Conservation (phyloP, 1,284 basidiomycete species). For the Marasmius fiardii region DNA sequence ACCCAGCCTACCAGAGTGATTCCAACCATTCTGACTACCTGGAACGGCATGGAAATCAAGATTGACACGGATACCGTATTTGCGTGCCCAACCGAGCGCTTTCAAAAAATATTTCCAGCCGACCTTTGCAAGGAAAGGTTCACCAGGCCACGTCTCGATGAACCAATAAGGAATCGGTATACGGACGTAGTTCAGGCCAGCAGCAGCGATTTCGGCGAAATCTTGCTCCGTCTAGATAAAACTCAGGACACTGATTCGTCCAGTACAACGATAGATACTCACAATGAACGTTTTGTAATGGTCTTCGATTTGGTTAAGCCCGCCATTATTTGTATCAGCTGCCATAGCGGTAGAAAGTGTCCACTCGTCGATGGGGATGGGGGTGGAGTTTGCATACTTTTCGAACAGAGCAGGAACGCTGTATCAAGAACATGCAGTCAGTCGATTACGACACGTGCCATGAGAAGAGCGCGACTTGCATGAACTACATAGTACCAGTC, state of each 20-base stretch:
- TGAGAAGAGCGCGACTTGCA: constrained; percentile 35
- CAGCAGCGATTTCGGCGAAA: constrained; percentile 88
- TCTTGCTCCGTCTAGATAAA: constrained; percentile 85
- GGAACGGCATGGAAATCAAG: constrained; percentile 83
- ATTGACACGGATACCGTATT: constrained; percentile 93
- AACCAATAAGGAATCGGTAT: constrained; percentile 89
- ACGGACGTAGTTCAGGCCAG: constrained; percentile 87
- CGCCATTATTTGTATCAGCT: constrained; percentile 57
- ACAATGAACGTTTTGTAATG: constrained; percentile 92
- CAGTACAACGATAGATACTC: constrained; percentile 25
- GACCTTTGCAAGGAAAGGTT: constrained; percentile 76
- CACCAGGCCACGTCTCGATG: constrained; percentile 72
- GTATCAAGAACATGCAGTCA: constrained; percentile 12
- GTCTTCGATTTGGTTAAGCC: constrained; percentile 67
- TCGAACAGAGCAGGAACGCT: constrained; percentile 82
- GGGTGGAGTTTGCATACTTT: constrained; percentile 54
- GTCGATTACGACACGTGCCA: neutral
- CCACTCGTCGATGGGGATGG: constrained; percentile 79
- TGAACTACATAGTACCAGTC: constrained; percentile 40
- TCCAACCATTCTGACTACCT: constrained; percentile 82
- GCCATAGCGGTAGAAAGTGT: constrained; percentile 60
- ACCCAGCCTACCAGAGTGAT: constrained; percentile 72
- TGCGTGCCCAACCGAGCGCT: constrained; percentile 91
- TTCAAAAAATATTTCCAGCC: constrained; percentile 90
- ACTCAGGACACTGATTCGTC: constrained; percentile 6